phyloP scores from a whole-genome alignment of 345 rosid species.

The Fremontodendron californicum region DNA sequence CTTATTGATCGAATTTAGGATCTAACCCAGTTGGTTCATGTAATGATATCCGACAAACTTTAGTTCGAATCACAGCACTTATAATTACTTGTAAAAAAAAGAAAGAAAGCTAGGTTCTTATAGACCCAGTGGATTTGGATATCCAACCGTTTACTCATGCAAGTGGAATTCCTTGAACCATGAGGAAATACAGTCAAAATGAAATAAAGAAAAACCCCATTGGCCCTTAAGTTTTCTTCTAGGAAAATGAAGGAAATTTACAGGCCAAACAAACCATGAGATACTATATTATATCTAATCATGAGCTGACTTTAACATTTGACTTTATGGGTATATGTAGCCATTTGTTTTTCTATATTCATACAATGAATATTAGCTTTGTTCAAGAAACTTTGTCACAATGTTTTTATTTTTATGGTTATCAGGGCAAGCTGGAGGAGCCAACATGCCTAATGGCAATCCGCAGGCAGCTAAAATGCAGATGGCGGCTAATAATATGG shows the following conservation, averaged over 20 bases:
- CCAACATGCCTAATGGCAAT: slow-evolving; percentile 14
- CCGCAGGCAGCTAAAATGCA: background rate
- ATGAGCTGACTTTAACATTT: background rate
- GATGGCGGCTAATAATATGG: background rate
- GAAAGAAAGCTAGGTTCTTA: no score
- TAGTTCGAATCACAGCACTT: no score
- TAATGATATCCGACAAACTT: no score
- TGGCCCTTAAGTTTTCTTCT: no score
- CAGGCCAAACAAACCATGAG: no score
- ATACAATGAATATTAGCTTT: background rate
- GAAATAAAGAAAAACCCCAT: background rate
- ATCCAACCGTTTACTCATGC: background rate
- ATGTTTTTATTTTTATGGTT: background rate
- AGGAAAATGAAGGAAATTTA: no score
- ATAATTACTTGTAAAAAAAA: no score
- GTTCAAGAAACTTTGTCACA: background rate
- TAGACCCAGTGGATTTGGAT: no score
- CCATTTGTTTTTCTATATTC: background rate
- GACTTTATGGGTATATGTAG: background rate
- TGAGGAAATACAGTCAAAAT: background rate
- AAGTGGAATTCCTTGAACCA: background rate
- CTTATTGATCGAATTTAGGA: no score
- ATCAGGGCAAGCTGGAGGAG: slow-evolving; percentile 19
- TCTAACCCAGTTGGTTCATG: no score
- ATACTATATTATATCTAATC: background rate